Evolutionary conservation across 2,329 filamentous ascomycete genomes (phyloP).

Genomic region (Lanzia echinophila): DNA sequence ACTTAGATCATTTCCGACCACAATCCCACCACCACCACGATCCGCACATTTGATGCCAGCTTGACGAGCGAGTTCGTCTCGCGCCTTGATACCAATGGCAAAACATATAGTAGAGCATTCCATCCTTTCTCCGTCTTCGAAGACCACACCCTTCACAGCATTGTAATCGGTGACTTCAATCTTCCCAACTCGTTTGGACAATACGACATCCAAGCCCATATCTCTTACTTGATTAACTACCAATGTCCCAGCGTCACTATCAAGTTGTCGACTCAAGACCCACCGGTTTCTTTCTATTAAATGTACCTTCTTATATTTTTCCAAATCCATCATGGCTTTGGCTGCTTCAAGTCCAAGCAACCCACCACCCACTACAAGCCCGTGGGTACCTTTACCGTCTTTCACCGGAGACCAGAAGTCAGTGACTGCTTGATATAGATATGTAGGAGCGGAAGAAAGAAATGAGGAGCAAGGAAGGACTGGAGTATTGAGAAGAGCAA

Average conservation of each 20-base stretch:
- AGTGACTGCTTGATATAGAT: too few species aligned
- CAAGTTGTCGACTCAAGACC: slow-evolving; percentile 77
- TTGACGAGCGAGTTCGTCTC: slow-evolving; percentile 67
- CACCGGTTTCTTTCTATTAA: slow-evolving; percentile 77
- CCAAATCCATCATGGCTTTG: slow-evolving; percentile 84
- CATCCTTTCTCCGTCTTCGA: slow-evolving; percentile 74
- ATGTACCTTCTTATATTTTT: slow-evolving; percentile 66
- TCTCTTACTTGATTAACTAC: slow-evolving; percentile 74
- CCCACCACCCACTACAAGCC: slow-evolving; percentile 76
- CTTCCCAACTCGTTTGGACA: slow-evolving; percentile 66
- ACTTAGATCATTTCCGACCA: slow-evolving; percentile 50
- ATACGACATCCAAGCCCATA: slow-evolving; percentile 73
- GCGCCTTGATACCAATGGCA: slow-evolving; percentile 76
- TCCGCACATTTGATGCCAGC: slow-evolving; percentile 67
- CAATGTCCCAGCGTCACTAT: slow-evolving; percentile 71
- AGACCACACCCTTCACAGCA: slow-evolving; percentile 64
- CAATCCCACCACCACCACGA: slow-evolving; percentile 69
- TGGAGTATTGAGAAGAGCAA: too few species aligned
- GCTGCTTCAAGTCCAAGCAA: slow-evolving; percentile 82
- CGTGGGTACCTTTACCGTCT: slow-evolving; percentile 54
- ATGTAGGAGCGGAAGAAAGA: too few species aligned
- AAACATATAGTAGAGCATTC: slow-evolving; percentile 80
- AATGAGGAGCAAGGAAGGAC: too few species aligned
- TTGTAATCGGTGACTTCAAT: slow-evolving; percentile 64
- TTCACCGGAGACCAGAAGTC: neutral